These are phyloP conservation scores for Murraya paniculata DNA, from an alignment of 345 rosid genomes.

Conservation along the genomic window DNA sequence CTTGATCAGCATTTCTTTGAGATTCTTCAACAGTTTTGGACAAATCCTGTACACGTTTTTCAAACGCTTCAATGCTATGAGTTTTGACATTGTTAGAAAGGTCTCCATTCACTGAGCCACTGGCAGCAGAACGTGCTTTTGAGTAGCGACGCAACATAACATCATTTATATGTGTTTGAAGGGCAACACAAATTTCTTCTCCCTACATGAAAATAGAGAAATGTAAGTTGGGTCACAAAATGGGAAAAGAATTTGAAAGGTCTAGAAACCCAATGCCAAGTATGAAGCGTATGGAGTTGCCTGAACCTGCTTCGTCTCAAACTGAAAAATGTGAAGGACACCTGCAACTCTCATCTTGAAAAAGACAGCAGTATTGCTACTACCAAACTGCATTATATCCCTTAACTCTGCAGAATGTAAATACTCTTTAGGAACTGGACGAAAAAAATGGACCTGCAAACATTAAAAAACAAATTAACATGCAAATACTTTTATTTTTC, in stretches of 20 bases:
- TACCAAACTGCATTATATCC: constrained; percentile 99
- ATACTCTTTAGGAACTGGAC: constrained; percentile 97
- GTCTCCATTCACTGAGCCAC: constrained; percentile 69
- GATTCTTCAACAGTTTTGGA: constrained; percentile 75
- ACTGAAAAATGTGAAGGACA: constrained; percentile 94
- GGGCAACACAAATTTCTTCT: constrained; percentile 97
- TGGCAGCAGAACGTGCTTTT: constrained; percentile 71
- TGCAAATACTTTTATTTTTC: background rate
- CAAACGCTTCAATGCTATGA: constrained; percentile 56
- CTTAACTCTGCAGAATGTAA: constrained; percentile 92
- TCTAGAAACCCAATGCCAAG: background rate
- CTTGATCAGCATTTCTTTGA: constrained; percentile 61
- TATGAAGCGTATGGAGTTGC: background rate
- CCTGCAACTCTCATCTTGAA: constrained; percentile 99
- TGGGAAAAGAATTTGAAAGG: background rate
- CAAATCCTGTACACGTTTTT: constrained; percentile 77
- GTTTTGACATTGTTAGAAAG: constrained; percentile 55
- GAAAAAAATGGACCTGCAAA: constrained; percentile 85
- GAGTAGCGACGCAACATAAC: constrained; percentile 98
- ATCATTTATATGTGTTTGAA: constrained; percentile 98
- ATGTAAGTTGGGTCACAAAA: background rate
- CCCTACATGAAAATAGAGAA: constrained; percentile 50
- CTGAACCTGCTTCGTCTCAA: constrained; percentile 94
- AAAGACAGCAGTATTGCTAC: constrained; percentile 96
- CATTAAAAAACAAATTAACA: constrained; percentile 14